Percentiles rank a stretch among this genome's conserved stretches.
phyloP scores from a whole-genome alignment of 192 early-diverging fungal genomes.

The Rhizoclosmatium globosum region DNA sequence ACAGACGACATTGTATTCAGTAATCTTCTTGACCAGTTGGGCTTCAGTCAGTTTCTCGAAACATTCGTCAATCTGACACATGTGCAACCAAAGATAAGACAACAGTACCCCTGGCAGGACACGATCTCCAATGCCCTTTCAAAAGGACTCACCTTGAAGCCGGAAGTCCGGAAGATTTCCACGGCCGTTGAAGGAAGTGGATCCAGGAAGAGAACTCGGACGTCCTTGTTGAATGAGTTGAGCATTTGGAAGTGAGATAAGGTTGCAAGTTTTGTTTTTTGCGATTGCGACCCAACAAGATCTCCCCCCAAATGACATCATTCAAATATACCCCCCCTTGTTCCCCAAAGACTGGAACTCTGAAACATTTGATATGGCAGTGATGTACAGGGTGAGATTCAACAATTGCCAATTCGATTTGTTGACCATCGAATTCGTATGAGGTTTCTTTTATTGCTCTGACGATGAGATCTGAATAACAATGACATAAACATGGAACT shows the following conservation, averaged over 20 bases:
- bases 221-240: conserved; percentile 38
- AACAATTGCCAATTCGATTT: no score
- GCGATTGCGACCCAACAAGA: no score
- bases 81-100: background rate
- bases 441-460: no score
- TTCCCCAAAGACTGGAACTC: no score
- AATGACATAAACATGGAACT: no score
- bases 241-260: background rate
- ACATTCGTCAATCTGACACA: conserved; percentile 45
- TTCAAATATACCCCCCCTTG: no score
- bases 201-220: conserved; percentile 47
- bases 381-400: no score
- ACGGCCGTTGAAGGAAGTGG: conserved; percentile 43
- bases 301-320: no score
- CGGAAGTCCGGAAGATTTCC: conserved; percentile 43
- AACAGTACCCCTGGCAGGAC: background rate
- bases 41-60: conserved; percentile 46
- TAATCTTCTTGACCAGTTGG: conserved; percentile 49
- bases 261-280: no score
- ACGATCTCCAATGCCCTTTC: background rate
- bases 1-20: conserved; percentile 57
- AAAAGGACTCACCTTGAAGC: conserved; percentile 37
- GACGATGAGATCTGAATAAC: no score
- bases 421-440: no score
- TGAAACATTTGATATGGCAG: no score